Evolutionary conservation across 371 early-diverging fungal genomes (phyloP).

Genomic region (Actinomortierella ambigua): DNA sequence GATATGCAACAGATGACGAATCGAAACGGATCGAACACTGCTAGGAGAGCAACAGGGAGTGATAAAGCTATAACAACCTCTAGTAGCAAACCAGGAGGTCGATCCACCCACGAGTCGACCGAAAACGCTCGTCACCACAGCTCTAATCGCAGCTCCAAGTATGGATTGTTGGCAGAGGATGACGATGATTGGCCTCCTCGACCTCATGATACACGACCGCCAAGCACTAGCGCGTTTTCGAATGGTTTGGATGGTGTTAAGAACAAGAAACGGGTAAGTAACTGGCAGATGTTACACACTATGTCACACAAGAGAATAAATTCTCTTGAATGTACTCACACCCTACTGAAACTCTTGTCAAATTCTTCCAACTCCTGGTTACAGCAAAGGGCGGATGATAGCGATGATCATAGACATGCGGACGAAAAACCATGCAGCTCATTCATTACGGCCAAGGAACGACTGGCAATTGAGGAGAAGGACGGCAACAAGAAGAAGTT

Average conservation of each 20-base stretch:
- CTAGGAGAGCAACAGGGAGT: too few species aligned
- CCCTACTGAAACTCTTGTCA: background rate
- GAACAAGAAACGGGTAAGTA: conserved; percentile 25
- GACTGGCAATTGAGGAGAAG: conserved; percentile 10
- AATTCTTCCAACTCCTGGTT: conserved; percentile 3
- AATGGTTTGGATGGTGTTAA: conserved; percentile 20
- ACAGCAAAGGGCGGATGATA: conserved; percentile 6
- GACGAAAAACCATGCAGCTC: conserved; percentile 5
- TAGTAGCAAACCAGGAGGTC: too few species aligned
- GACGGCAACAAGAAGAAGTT: too few species aligned
- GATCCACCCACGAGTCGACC: too few species aligned
- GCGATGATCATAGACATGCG: conserved; percentile 4
- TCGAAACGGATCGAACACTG: too few species aligned
- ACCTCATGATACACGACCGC: too few species aligned
- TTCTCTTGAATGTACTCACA: background rate
- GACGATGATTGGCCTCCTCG: too few species aligned
- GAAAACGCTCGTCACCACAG: too few species aligned
- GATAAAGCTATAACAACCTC: too few species aligned
- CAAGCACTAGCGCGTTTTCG: conserved; percentile 4
- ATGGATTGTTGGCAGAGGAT: too few species aligned
- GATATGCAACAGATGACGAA: too few species aligned
- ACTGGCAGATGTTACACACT: background rate
- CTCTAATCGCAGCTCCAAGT: too few species aligned
- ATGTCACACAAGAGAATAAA: background rate
- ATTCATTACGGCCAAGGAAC: conserved; percentile 42